Conservation (phyloP, 2,329 filamentous ascomycete species). For the Colletotrichum abscissum region DNA sequence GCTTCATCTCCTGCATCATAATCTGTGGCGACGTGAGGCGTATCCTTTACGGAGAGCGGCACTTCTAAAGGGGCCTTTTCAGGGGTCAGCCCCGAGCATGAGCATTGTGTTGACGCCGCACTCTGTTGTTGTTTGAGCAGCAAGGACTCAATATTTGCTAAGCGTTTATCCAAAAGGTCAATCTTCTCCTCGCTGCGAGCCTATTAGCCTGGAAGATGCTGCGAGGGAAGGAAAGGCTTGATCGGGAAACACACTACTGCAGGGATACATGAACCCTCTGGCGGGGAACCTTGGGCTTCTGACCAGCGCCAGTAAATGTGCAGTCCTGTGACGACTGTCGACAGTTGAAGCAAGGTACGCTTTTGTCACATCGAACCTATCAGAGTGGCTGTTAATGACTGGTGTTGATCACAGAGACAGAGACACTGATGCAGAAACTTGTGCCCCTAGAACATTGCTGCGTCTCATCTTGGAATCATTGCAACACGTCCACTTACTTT, state of each 20-base stretch:
- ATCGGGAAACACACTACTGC: neutral
- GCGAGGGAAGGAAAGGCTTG: neutral
- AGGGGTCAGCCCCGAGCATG: neutral
- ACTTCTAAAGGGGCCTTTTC: no score
- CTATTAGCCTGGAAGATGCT: neutral
- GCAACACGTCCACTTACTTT: neutral
- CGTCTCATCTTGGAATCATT: no score
- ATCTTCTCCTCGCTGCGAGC: slow-evolving; percentile 10
- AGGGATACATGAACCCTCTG: slow-evolving; percentile 9
- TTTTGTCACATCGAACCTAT: slow-evolving; percentile 21
- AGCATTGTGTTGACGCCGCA: neutral
- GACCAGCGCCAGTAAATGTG: slow-evolving; percentile 7
- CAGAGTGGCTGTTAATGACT: neutral
- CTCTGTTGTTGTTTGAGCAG: neutral
- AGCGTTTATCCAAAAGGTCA: slow-evolving; percentile 2
- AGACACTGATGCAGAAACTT: neutral
- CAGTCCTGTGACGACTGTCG: neutral
- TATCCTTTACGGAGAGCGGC: neutral
- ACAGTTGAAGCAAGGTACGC: slow-evolving; percentile 11
- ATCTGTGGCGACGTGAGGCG: neutral
- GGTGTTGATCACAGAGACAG: neutral
- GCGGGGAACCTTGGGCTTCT: slow-evolving; percentile 18
- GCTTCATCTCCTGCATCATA: neutral
- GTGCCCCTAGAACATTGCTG: neutral
- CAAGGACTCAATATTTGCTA: slow-evolving; percentile 6